Evolutionary conservation across 2,329 filamentous ascomycete species (phyloP), one percentile per base, ranked within the genome.

Genomic region (Fusarium concolor): DNA sequence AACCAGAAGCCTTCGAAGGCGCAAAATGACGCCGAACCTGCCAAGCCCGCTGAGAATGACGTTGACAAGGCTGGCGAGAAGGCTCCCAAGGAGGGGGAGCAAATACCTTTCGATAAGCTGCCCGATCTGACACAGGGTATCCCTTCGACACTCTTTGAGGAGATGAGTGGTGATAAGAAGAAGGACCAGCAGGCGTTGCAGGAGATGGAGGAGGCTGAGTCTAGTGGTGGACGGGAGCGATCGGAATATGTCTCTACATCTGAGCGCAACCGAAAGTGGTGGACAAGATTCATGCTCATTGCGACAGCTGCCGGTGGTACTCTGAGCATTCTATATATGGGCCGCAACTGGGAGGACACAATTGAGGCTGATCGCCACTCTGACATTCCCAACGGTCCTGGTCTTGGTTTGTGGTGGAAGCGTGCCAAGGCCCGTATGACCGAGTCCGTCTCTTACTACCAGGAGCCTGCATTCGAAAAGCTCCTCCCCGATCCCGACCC

Each of bases 51-150:
- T 20, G 61, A 73, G 35, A 58, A 71, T 45, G 67, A 66, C 37
- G 53, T 69, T 47, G 51, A 61, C 53, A 66, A 70, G 38, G 29
- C 74, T 47, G 64, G 67, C 26, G 65, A 71, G 31, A 74, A 77
- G 33, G 42, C 70, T n/a, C 61, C 71, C 33, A 75, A 75, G 46
- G 79, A 82, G 51, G 73, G 75, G 50, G 79, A 82, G 51, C 72
- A 81, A 60, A 81, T 85, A 70, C 83, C 88, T 24, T 84, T 87
- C 52, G 86, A 90, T 74, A 90, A 92, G 53, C 87, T 97, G 14
- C 95, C 95, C 53, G 94, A 98, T 77, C 85, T 98, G 43, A 96
- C 93, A n/a, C 90, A 95, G 75, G 95, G 95, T 68, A 97, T 98
- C 66, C 95, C 95, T 0, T 97, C 94, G 3, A 97, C 94, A 2